Conservation (phyloP, 2,329 filamentous ascomycete species). For the Seiridium cupressi region DNA sequence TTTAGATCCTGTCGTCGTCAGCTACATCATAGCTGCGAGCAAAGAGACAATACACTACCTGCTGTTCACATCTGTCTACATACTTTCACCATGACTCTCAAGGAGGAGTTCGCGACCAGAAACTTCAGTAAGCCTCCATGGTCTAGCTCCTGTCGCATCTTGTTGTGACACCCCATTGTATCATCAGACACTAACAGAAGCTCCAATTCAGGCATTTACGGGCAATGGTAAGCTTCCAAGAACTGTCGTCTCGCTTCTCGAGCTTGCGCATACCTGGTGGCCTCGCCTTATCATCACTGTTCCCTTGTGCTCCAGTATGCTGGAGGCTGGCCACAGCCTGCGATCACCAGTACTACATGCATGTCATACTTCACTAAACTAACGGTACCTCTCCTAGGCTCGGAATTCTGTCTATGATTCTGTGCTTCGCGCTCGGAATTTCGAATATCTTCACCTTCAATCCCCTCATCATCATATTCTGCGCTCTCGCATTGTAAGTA, state of each 20-base stretch:
- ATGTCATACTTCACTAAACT: conserved; percentile 10
- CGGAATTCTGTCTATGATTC: conserved; percentile 68
- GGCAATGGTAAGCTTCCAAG: conserved; percentile 63
- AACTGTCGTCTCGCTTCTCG: background rate
- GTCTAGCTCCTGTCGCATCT: background rate
- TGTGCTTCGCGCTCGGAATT: conserved; percentile 68
- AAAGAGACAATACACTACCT: background rate
- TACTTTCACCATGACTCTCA: conserved; percentile 62
- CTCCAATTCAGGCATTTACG: conserved; percentile 62
- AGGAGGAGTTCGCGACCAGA: conserved; percentile 69
- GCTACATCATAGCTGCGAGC: conserved; percentile 1
- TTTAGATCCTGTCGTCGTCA: background rate
- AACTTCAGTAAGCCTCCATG: conserved; percentile 64
- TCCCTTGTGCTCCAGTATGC: too few relatives aligned
- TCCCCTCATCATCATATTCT: conserved; percentile 44
- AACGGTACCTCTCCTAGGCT: conserved; percentile 45
- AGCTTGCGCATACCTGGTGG: background rate
- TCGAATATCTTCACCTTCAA: conserved; percentile 60
- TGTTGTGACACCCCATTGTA: background rate
- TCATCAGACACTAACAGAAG: conserved; percentile 28
- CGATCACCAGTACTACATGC: too few relatives aligned
- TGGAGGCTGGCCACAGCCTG: too few relatives aligned
- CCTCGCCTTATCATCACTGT: too few relatives aligned
- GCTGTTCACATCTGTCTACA: background rate
- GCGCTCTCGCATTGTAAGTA: conserved; percentile 49